Percentiles rank a stretch among this genome's conserved stretches.
These are phyloP conservation scores for Penicillium cataractarum DNA, from an alignment of 495 filamentous ascomycete species.

Conservation along the genomic window DNA sequence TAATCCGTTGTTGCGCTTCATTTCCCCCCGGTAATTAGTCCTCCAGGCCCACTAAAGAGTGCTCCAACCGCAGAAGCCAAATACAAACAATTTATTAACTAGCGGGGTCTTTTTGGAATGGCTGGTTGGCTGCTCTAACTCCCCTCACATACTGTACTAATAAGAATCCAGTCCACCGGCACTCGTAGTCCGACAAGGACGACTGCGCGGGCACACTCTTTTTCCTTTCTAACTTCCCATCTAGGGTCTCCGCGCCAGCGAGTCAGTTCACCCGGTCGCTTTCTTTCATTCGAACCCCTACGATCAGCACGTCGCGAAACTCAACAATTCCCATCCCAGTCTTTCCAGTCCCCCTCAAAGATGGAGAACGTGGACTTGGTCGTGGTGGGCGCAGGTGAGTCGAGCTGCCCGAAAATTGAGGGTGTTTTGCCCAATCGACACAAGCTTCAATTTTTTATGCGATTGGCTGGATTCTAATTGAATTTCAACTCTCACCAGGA, in stretches of 20 bases:
- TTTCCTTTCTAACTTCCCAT: not conserved
- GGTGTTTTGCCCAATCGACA: not conserved
- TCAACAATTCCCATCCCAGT: not conserved
- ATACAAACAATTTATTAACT: not conserved
- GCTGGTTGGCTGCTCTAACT: not conserved
- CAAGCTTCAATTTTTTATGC: not conserved
- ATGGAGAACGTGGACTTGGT: slow-evolving; percentile 40
- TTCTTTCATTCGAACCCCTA: not conserved
- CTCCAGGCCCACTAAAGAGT: not conserved
- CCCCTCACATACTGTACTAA: no score
- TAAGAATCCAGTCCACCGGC: not conserved
- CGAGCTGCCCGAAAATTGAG: not conserved
- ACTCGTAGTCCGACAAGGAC: not conserved
- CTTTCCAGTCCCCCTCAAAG: not conserved
- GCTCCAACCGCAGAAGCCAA: not conserved
- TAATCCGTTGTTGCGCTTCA: slow-evolving; percentile 2
- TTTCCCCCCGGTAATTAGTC: slow-evolving; percentile 1
- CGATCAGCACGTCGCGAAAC: not conserved
- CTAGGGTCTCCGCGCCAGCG: not conserved
- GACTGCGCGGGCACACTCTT: not conserved
- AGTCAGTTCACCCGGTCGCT: slow-evolving; percentile 1
- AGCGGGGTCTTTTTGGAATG: not conserved
- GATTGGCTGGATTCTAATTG: not conserved
- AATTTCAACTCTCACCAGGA: slow-evolving; percentile 36
- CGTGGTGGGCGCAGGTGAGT: slow-evolving; percentile 52